Conservation (phyloP, 768 basidiomycete genomes). For the Russula foetens region DNA sequence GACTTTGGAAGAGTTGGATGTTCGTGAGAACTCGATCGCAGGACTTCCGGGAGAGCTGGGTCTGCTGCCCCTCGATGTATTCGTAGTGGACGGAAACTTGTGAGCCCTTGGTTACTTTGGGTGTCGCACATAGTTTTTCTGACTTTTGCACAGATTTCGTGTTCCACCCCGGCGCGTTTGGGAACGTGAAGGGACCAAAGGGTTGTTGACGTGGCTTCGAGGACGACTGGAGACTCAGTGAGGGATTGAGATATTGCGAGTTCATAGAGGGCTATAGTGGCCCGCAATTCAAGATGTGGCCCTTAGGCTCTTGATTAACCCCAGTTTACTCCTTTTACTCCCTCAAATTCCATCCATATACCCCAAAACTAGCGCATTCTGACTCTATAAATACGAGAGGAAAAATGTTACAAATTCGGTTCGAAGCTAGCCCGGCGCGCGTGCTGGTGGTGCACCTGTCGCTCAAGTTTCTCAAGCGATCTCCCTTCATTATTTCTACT, state of each 20-base stretch:
- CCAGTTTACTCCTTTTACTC: no score
- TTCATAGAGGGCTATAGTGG: no score
- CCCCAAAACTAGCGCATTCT: no score
- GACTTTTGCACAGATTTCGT: constrained; percentile 50
- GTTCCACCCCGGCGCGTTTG: constrained; percentile 74
- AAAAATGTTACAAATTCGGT: no score
- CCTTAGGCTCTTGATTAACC: no score
- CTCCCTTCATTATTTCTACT: no score
- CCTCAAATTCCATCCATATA: no score
- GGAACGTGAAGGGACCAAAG: constrained; percentile 84
- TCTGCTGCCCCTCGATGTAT: constrained; percentile 67
- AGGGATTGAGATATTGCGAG: background rate
- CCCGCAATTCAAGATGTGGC: no score
- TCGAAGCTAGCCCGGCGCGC: no score
- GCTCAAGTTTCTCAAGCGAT: no score
- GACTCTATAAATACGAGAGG: no score
- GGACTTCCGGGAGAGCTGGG: constrained; percentile 65
- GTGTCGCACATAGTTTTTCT: background rate
- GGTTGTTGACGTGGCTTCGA: constrained; percentile 68
- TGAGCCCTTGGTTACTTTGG: constrained; percentile 32
- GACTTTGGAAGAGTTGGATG: constrained; percentile 76
- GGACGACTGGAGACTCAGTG: constrained; percentile 43
- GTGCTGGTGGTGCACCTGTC: no score
- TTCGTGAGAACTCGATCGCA: constrained; percentile 74
- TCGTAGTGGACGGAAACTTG: constrained; percentile 81